Percentiles rank a stretch among this genome's conserved stretches.
phyloP scores from a whole-genome alignment of 768 basidiomycete genomes.

The Hortiboletus campestris region DNA sequence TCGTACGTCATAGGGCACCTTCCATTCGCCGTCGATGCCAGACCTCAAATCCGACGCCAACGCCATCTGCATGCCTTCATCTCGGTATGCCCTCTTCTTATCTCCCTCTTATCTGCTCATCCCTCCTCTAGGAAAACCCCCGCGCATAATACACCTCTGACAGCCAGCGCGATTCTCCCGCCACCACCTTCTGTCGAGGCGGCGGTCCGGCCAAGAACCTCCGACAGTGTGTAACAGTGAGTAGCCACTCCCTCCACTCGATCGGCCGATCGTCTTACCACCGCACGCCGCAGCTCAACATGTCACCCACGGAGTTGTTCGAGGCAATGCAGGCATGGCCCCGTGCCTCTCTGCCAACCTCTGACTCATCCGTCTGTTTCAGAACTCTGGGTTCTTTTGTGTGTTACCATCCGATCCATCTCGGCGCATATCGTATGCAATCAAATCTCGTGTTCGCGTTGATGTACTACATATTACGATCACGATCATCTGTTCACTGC shows the following conservation, averaged over 20 bases:
- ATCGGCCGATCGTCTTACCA: slow-evolving; percentile 13
- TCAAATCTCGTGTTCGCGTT: slow-evolving; percentile 49
- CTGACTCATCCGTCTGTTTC: slow-evolving; percentile 12
- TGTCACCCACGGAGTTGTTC: slow-evolving; percentile 63
- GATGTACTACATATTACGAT: slow-evolving; percentile 24
- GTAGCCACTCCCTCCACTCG: slow-evolving; percentile 19
- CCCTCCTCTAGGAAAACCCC: slow-evolving; percentile 26
- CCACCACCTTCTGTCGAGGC: slow-evolving; percentile 59
- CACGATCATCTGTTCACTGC: slow-evolving; percentile 22
- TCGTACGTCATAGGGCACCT: slow-evolving; percentile 25
- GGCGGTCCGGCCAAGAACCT: slow-evolving; percentile 33
- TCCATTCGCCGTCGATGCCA: slow-evolving; percentile 21
- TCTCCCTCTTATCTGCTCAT: slow-evolving; percentile 3
- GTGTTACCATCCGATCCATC: slow-evolving; percentile 63
- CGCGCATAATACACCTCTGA: slow-evolving; percentile 59
- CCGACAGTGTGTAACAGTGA: slow-evolving; percentile 56
- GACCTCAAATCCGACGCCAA: slow-evolving; percentile 23
- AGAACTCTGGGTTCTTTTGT: slow-evolving; percentile 71
- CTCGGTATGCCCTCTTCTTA: slow-evolving; percentile 31
- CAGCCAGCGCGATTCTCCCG: slow-evolving; percentile 53
- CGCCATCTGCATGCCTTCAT: slow-evolving; percentile 42
- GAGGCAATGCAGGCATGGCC: slow-evolving; percentile 66
- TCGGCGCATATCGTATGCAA: slow-evolving; percentile 69
- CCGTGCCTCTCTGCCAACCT: background rate
- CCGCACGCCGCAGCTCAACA: slow-evolving; percentile 46